Evolutionary conservation across 306 rosid species (phyloP), one percentile per base, ranked within the genome.

Genomic region (Pyrus betulifolia): DNA sequence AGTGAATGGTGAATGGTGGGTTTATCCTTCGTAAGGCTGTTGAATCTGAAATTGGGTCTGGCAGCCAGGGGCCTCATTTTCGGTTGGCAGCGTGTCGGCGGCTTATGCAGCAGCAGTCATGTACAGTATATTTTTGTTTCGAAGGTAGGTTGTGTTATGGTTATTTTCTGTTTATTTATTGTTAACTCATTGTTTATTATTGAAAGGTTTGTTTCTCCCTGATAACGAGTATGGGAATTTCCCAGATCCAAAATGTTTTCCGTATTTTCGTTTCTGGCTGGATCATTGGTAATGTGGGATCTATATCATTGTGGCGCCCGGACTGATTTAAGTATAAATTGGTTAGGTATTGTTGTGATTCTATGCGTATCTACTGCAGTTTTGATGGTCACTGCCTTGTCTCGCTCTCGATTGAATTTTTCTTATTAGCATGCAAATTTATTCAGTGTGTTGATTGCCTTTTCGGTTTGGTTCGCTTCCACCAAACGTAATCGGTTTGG

Each of bases 71-170:
- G 71, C 79, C 81, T 21, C 60, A 74, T 81, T 82, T 78, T 76
- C 63, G 84, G 90, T 81, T 81, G 80, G 82, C 90, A 72, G 80
- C 70, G 74, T 81, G 80, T 80, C 90, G 64, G 81, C 71, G 75
- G 86, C 86, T 28, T 73, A 74, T 72, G 74, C 86, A 84, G 84
- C 86, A 15, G 67, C 38, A 3, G n/a, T 3, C 76, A 79, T 94
- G 98, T 94, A 94, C 97, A 90, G 95, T 91, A 81, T 87, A 88
- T 70, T 87, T 84, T 87, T 85, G 92, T 87, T 88, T 82, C 85
- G 74, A 87, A 86, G 85, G 82, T 88, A 87, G 86, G 82, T 76
- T 80, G 78, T 83, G 81, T 80, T 70, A 58, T 71, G 82, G 81
- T 79, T 81, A 78, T 87, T 62, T 83, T 73, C 70, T 77, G 77